These are phyloP conservation scores for Butyriboletus loyo DNA, from an alignment of 768 basidiomycete genomes.

Conservation along the genomic window DNA sequence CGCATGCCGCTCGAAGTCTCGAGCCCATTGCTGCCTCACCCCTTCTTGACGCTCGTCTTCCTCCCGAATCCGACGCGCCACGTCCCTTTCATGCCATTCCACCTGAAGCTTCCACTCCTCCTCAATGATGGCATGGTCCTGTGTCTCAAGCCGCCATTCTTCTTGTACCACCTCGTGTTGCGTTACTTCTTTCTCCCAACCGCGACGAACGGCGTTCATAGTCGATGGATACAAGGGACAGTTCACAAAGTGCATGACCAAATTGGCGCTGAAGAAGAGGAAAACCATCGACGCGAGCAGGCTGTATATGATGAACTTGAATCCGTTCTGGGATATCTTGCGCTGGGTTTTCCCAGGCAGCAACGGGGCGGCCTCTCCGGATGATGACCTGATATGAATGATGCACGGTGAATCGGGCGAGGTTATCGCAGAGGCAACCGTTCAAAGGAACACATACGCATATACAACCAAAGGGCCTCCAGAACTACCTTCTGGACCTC, in stretches of 20 bases:
- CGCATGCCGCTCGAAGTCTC: constrained; percentile 1
- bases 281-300: not conserved
- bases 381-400: not conserved
- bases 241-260: constrained; percentile 2
- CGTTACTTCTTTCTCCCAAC: constrained; percentile 6
- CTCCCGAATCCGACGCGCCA: not conserved
- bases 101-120: constrained; percentile 10
- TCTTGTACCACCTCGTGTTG: not conserved
- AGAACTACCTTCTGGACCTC: not conserved
- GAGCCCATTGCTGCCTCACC: constrained; percentile 2
- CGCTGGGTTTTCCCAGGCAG: not conserved
- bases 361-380: constrained; percentile 7
- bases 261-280: not conserved
- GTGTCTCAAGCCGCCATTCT: constrained; percentile 7
- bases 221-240: constrained; percentile 11
- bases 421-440: not conserved
- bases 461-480: not conserved
- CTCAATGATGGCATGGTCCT: not conserved
- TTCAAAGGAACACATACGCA: not conserved
- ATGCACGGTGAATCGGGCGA: too few species aligned
- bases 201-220: constrained; percentile 7
- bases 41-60: constrained; percentile 9
- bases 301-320: not conserved
- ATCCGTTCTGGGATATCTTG: not conserved
- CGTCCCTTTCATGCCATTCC: constrained; percentile 11